phyloP scores from a whole-genome alignment of 176 grass and related monocot genomes.

The Microstegium vimineum region DNA sequence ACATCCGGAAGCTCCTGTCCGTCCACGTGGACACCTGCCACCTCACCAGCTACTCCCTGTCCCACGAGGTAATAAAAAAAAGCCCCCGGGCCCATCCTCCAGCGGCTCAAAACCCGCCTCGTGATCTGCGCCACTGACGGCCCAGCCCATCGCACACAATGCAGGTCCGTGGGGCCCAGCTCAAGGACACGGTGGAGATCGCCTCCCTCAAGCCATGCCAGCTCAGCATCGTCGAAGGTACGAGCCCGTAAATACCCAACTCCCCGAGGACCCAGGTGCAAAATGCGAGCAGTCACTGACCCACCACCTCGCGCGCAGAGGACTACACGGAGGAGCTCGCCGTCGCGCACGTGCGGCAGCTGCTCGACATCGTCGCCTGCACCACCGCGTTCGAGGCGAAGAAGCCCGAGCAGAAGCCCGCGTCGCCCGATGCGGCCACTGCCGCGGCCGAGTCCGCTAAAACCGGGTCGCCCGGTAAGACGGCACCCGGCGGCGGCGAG shows the following conservation, averaged over 20 bases:
- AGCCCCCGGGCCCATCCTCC: neutral
- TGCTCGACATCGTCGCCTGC: conserved; percentile 90
- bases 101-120: neutral
- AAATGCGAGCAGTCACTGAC: neutral
- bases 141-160: neutral
- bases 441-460: conserved; percentile 16
- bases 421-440: conserved; percentile 14
- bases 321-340: conserved; percentile 91
- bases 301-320: conserved; percentile 36
- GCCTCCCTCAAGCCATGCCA: conserved; percentile 71
- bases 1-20: conserved; percentile 68
- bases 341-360: conserved; percentile 65
- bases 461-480: conserved; percentile 26
- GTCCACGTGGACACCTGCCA: conserved; percentile 93
- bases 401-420: conserved; percentile 40
- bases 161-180: conserved; percentile 60
- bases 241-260: neutral
- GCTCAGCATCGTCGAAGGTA: conserved; percentile 84
- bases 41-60: conserved; percentile 78
- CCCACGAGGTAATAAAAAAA: conserved; percentile 70
- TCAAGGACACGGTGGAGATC: conserved; percentile 84
- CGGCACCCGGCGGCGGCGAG: conserved; percentile 26
- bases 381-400: conserved; percentile 64
- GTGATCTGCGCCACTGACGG: neutral
- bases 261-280: neutral